Evolutionary conservation across 192 early-diverging fungal genomes (phyloP), one percentile per base, ranked within the genome.

Genomic region (Jimgerdemannia flammicorona): DNA sequence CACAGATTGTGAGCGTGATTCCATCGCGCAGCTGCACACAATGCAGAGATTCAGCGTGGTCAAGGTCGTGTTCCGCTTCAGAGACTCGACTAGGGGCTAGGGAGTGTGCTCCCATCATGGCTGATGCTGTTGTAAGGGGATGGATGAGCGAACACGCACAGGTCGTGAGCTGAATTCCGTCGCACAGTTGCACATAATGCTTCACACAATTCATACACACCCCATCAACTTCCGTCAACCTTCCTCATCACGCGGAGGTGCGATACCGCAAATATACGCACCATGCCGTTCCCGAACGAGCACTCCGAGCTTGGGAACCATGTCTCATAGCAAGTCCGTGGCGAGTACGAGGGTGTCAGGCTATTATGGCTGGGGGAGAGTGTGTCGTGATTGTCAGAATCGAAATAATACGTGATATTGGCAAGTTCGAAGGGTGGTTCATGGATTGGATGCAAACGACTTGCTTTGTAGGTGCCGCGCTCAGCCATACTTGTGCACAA

Each of bases 401-500:
- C 19, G 63, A 18, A 8, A 11, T 19, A 20, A n/a, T 69, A 44
- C n/a, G 43, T 74, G 66, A 66, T 20, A 0, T 4, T 9, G 18
- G 19, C 17, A 3, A n/a, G 14, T 4, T 29, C 65, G 3, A 66
- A 18, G 18, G 4, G 39, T 44, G 40, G 3, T 3, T n/a, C 19
- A 18, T 14, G 64, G 19, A 65, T 19, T 14, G 64, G 14, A 18
- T 65, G 19, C 67, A 40, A 83, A 77, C 71, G 81, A 77, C 3
- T 77, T 72, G 4, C 84, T 81, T 64, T 84, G 81, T 40, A 80
- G 82, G 71, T 80, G 81, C 84, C 84, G 69, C 4, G 75, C 64
- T 19, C 74, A 66, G 1, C 84, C 84, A 70, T 40, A 77, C 42
- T 81, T 76, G 70, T 85, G 84, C 4, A 78, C 71, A n/a, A 85